Base-by-base conservation (phyloP, 352 stramenopile species). In the Pythium sp. region DNA sequence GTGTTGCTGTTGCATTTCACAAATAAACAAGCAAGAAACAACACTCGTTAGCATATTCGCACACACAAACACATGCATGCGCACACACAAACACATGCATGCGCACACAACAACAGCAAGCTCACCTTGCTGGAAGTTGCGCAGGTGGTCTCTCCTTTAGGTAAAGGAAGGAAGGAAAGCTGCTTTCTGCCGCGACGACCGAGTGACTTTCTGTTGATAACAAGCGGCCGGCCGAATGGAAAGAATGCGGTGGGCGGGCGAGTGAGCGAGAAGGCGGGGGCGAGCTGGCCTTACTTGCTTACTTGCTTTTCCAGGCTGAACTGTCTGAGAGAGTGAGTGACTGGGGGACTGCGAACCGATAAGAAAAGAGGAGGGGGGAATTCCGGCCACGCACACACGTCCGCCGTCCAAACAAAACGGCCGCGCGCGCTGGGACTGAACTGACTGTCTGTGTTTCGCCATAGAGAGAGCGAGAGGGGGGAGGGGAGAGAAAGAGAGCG, bases 101-200 rank as follows among this genome's bases (percentile, higher is more conserved):
- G 24, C 24, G 0, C 24, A 26, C 24, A 26, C 54, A 59, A 15
- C 20, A 15, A 22, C 22, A 57, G 51, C n/a, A 28, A 24, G n/a
- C 54, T 41, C 24, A 59, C 54, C 26, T 8, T 58, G 24, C 22
- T 26, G 24, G 24, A 26, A 12, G 1, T 26, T 26, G 24, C 24
- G 34, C 12, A 22, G 14, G 36, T 22, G 53, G 26, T 59, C 54
- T 59, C 24, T 59, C 14, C 26, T 59, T n/a, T n/a, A 49, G 5
- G 41, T 49, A n/a, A n/a, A 49, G 41, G 41, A 49, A 49, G 41
- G 41, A 24, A 24, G 14, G 54, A 15, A 14, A 47, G 30, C 30
- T 46, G 58, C 58, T 64, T 55, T 63, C 58, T 63, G 38, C 58
- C 34, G 58, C 58, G 58, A 63, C 58, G 58, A 63, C 58, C 58